Evolutionary conservation across 306 rosid genomes (phyloP).

Genomic region (Prunus fruticosa): DNA sequence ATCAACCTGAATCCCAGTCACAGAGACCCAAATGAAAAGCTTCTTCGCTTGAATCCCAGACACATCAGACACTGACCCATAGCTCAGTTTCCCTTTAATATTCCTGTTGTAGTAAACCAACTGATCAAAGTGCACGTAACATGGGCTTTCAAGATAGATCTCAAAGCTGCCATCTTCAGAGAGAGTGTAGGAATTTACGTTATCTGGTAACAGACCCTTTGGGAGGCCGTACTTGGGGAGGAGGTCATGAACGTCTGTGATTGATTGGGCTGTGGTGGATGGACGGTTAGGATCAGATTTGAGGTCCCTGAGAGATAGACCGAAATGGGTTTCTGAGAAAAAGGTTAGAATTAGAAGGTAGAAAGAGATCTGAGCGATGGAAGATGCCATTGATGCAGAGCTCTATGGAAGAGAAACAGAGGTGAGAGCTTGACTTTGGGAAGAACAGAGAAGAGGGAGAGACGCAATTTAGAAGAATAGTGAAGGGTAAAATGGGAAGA

Average conservation of each 20-base stretch:
- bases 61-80: conserved; percentile 49
- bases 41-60: conserved; percentile 71
- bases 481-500: conserved; percentile 8
- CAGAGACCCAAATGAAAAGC: conserved; percentile 57
- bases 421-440: neutral
- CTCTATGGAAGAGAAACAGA: neutral
- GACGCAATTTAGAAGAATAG: neutral
- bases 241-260: conserved; percentile 55
- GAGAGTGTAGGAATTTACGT: conserved; percentile 57
- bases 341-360: conserved; percentile 24
- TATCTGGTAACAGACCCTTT: conserved; percentile 66
- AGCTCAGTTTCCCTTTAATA: conserved; percentile 47
- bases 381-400: conserved; percentile 35
- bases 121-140: conserved; percentile 53
- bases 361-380: conserved; percentile 14
- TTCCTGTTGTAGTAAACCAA: conserved; percentile 51
- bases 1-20: conserved; percentile 51
- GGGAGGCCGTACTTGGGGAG: conserved; percentile 69
- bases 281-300: conserved; percentile 6
- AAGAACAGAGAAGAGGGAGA: neutral
- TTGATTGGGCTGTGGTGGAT: conserved; percentile 4
- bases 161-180: conserved; percentile 47
- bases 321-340: conserved; percentile 18
- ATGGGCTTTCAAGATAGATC: conserved; percentile 42
- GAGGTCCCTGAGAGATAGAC: conserved; percentile 17